Evolutionary conservation across 257 asterid genomes (phyloP), one percentile per base, ranked within the genome.

Genomic region (Craterostigma plantagineum): DNA sequence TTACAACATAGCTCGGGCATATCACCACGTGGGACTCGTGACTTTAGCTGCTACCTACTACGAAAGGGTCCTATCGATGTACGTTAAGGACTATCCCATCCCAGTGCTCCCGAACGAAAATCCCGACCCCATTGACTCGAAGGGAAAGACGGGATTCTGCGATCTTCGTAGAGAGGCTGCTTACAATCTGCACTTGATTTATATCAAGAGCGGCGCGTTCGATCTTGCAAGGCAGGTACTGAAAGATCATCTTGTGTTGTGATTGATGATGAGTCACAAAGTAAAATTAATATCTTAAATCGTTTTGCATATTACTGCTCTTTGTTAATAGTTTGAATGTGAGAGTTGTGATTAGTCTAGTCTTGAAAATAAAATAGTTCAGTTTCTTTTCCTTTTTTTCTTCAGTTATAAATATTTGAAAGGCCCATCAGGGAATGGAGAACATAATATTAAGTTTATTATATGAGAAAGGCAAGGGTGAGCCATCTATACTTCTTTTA

Each of bases 161-260:
- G 80, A 80, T 67, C 71, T 84, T 39, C 81, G 73, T 43, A 53
- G 90, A 42, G 93, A 84, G 63, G 93, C 93, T 15, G 84, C 93
- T 15, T 79, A 57, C 53, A 84, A 84, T 60, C 67, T 84, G 63
- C 96, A 77, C 65, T 43, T 79, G 58, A 74, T 84, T 50, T 84
- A 79, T 60, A 74, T 54, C 56, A 66, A 37, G 37, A 76, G 92
- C 63, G 95, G 93, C 39, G 92, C 95, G 37, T 34, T 62, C 62
- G 96, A 84, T 62, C 85, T 84, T 47, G 93, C 93, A 0, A 65
- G 96, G 49, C 93, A 74, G 65, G 63, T 77, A 45, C 61, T 77
- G 64, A 80, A 63, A 65, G 78, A 76, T 57, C 64, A 72, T 60
- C 61, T 79, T 47, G 50, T 63, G 46, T 15, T 70, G 11, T 77